Base-by-base conservation (phyloP, 2,329 filamentous ascomycete species). In the Penicillium griseofulvum region DNA sequence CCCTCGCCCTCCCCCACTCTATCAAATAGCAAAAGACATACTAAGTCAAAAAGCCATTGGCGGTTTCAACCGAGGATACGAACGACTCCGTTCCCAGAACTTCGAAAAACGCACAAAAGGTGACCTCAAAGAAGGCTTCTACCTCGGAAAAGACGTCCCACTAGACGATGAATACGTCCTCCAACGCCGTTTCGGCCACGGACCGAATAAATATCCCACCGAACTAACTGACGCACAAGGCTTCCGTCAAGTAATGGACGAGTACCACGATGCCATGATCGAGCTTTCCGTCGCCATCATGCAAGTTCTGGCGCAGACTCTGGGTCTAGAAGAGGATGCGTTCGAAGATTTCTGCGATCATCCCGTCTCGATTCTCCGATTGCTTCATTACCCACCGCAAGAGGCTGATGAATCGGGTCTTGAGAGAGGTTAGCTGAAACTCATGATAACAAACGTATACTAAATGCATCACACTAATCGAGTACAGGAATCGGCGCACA, bases 301-400 rank as follows among this genome's bases (percentile, higher is more conserved):
- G 28, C 49, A 49, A 9, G 41, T 54, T 8, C 16, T 59, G 14
- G 54, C 46, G 6, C 38, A 24, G n/a, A 61, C 61, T 4, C 46
- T 69, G 9, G 54, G 52, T 12, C 41, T 66, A n/a, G 42, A 58
- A 1, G 46, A 47, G 11, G 52, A 59, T 17, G 54, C 43, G 16
- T 69, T 71, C 33, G 56, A 62, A 5, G 61, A 58, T 1, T 70
- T 67, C 28, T 63, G 58, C 34, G 42, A 60, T 5, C 54, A 68
- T 12, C 66, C 69, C 9, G 62, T 67, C 16, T 66, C 68, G 10
- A 57, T 59, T 6, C 44, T 70, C 6, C 55, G 67, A 16, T 52
- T 70, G 4, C 59, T 71, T 14, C 68, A 65, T 39, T 70, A 71
- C 49, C 69, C 69, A 7, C 63, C 68, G 0, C 68, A 70, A 39